Percentiles rank a stretch among this genome's conserved stretches.
These are phyloP conservation scores for Agaricus sinodeliciosus DNA, from an alignment of 768 basidiomycete genomes.

Conservation along the genomic window DNA sequence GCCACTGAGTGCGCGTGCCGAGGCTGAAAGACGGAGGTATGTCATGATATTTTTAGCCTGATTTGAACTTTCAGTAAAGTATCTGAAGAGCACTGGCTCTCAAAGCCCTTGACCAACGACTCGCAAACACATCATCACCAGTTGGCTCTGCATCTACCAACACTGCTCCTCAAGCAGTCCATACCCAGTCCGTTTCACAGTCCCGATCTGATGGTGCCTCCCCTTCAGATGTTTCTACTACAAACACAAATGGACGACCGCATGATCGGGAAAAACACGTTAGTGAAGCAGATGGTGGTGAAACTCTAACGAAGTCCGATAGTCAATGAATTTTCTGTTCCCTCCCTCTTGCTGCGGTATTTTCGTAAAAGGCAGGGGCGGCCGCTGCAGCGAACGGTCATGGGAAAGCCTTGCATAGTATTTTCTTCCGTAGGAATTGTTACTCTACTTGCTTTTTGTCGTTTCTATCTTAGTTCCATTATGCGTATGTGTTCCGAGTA, in stretches of 20 bases:
- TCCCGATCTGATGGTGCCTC: slow-evolving; percentile 25
- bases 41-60: slow-evolving; percentile 15
- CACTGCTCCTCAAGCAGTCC: slow-evolving; percentile 17
- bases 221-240: slow-evolving; percentile 20
- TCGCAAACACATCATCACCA: slow-evolving; percentile 60
- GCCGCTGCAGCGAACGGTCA: background rate
- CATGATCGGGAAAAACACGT: slow-evolving; percentile 24
- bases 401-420: background rate
- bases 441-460: slow-evolving; percentile 6
- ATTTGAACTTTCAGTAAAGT: slow-evolving; percentile 8
- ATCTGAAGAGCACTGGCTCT: slow-evolving; percentile 80
- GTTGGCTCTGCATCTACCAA: slow-evolving; percentile 29
- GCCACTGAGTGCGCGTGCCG: slow-evolving; percentile 87
- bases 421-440: slow-evolving; percentile 5
- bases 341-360: background rate
- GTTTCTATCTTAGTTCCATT: background rate
- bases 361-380: background rate
- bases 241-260: slow-evolving; percentile 14
- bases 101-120: slow-evolving; percentile 91
- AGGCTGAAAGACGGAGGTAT: slow-evolving; percentile 92
- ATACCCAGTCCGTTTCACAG: slow-evolving; percentile 24
- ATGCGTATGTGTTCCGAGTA: background rate
- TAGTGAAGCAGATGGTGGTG: slow-evolving; percentile 28
- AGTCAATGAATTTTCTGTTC: slow-evolving; percentile 18
- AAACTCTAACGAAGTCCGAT: slow-evolving; percentile 25